Base-by-base conservation (phyloP, 2,329 filamentous ascomycete species). In the Ophiostoma sp. region DNA sequence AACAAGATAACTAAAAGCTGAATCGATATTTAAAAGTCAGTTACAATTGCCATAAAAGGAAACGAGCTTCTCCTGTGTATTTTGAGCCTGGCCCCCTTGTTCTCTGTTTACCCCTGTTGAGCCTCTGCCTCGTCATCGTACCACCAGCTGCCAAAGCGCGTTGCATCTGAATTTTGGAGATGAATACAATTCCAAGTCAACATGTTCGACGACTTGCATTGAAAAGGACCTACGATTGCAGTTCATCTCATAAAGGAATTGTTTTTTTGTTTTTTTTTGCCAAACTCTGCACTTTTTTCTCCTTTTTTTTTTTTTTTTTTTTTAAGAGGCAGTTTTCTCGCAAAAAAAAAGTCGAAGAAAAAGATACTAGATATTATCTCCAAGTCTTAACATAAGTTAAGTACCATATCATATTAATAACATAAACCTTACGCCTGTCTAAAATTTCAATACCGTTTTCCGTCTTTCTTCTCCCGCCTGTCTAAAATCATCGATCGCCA, bases 41-140 rank as follows among this genome's bases (percentile, higher is more conserved):
- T 8, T 12, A 17, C 15, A 19, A 39, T 57, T 57, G 17, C 15
- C 64, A 52, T n/a, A 48, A 36, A 39, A n/a, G 42, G 45, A 69
- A 31, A 19, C 25, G 36, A 48, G 64, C 64, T 69, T 22, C 59
- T 63, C 19, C 25, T 52, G n/a, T n/a, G 6, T 31, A 17, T 1
- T 22, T 17, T 17, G 2, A 11, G n/a, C 42, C 45, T 22, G 9
- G 1, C 19, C 33, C 59, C 19, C 12, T 8, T 36, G 33, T 36
- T n/a, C n/a, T n/a, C n/a, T 63, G 33, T 39, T 63, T 63, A 63
- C 59, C 59, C 33, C 31, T 63, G 55, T 17, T 7, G 8, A 59
- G 15, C 15, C 17, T 28, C 55, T 22, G 33, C 31, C 68, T 42
- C 68, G 9, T 57, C 25, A 70, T 70, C 68, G 68, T 57, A 70